Evolutionary conservation across 257 asterid species (phyloP).

Genomic region (Solanum lycopersicoides): DNA sequence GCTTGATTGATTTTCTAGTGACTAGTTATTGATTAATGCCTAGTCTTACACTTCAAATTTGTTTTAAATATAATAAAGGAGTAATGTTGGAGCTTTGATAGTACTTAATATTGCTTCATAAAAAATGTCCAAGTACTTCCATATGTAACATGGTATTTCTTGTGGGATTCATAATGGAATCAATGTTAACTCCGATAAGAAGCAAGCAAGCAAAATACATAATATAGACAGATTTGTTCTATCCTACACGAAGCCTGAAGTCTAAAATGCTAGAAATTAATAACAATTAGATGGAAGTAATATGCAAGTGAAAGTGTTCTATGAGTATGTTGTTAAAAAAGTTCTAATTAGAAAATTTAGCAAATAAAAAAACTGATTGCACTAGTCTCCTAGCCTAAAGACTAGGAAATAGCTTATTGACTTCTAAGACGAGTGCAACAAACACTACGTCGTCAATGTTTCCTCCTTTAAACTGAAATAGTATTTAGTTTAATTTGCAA

Average conservation of each 20-base stretch:
- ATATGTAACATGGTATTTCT: background rate
- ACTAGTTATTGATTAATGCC: background rate
- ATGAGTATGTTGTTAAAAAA: background rate
- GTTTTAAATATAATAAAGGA: background rate
- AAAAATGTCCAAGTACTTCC: background rate
- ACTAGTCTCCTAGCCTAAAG: background rate
- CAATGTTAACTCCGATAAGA: background rate
- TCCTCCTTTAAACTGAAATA: background rate
- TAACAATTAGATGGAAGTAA: too few relatives aligned
- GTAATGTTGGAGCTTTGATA: background rate
- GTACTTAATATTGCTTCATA: background rate
- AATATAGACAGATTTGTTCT: background rate
- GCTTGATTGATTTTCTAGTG: background rate
- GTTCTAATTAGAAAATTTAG: background rate
- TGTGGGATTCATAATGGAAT: background rate
- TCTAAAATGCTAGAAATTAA: background rate
- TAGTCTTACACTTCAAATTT: background rate
- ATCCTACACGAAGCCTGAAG: background rate
- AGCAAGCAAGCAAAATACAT: background rate
- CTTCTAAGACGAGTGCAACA: too few relatives aligned
- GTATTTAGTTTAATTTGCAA: background rate
- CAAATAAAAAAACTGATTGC: background rate
- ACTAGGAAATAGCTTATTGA: background rate
- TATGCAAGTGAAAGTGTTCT: background rate
- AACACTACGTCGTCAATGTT: background rate